Base-by-base conservation (phyloP, 2,329 filamentous ascomycete genomes). In the Venturia oleaginea region DNA sequence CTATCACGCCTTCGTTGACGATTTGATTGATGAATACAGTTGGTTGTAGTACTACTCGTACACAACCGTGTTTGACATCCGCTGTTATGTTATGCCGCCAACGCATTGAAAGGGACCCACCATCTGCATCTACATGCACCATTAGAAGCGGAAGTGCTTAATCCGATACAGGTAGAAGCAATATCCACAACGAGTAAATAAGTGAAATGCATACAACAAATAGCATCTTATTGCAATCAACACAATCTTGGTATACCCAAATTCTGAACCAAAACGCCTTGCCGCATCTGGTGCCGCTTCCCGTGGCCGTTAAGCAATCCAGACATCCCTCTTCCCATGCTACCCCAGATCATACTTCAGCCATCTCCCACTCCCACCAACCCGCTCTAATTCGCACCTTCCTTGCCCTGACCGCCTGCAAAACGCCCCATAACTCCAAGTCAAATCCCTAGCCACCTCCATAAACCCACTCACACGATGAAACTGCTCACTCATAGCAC, bases 351-450 rank as follows among this genome's bases (percentile, higher is more conserved):
- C n/a, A 13, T 27, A 27, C 10, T 15, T 7, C 19, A n/a, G 15
- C 15, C 24, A 15, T 54, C 48, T 54, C 48, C 4, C 4, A 24
- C 11, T 3, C 46, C 13, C n/a, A 27, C 6, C 48, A 2, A 32
- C 5, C 48, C n/a, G 17, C 6, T 6, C 17, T 57, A 62, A 10
- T 40, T 64, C 32, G 46, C 40, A 37, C 59, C 32, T 69, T 72
- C 64, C 76, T 71, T 32, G 74, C 76, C 65, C 75, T 69, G 42
- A 72, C 71, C 6, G 77, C 77, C 65, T 72, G 68, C 66, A 79
- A 65, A 79, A 77, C 1, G 75, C 75, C 5, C 76, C 76, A 68
- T 79, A 79, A 65, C 76, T 78, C 77, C 77, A 79, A 4, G 77
- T 79, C 71, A 79, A 67, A 68, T 79, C 76, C 27, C 67, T 68